A percentile compares a stretch with the other conserved stretches of the same genome.
Conservation (phyloP, 306 rosid species). For the Trifolium pratense region DNA sequence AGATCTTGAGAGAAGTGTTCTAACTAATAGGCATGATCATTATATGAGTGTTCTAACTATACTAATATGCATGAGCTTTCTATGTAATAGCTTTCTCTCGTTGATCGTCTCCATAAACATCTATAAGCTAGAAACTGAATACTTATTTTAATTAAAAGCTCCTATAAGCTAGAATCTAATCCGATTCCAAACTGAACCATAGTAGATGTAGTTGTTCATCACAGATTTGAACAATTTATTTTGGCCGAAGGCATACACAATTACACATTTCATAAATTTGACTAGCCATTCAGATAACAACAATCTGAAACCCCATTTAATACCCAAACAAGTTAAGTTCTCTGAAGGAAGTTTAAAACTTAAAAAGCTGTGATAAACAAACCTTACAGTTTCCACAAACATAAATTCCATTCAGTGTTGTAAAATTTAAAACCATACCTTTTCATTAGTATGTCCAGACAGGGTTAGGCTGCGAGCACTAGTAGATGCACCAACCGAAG, state of each 20-base stretch:
- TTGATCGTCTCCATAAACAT: not conserved
- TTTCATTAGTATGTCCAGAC: constrained; percentile 88
- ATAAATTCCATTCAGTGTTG: constrained; percentile 28
- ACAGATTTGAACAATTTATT: constrained; percentile 22
- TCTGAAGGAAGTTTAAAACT: constrained; percentile 1
- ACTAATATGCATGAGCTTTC: not conserved
- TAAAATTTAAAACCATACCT: constrained; percentile 54
- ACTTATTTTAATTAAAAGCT: constrained; percentile 3
- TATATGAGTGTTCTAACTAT: not conserved
- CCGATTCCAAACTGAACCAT: not conserved
- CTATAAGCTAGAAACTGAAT: not conserved
- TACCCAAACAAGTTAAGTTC: constrained; percentile 22
- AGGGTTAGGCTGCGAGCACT: constrained; percentile 81
- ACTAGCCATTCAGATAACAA: constrained; percentile 8
- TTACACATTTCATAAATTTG: constrained; percentile 28
- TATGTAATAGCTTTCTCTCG: not conserved
- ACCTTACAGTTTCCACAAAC: constrained; percentile 15
- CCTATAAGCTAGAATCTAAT: constrained; percentile 11
- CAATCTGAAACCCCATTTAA: constrained; percentile 32
- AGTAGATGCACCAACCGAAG: constrained; percentile 58
- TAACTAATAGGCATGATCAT: not conserved
- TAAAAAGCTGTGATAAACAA: constrained; percentile 14
- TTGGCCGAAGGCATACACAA: constrained; percentile 20
- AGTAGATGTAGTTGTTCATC: constrained; percentile 21
- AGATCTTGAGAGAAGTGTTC: not conserved